These are phyloP conservation scores for Trichoderma sp. DNA, from an alignment of 2,329 filamentous ascomycete genomes.

Conservation along the genomic window DNA sequence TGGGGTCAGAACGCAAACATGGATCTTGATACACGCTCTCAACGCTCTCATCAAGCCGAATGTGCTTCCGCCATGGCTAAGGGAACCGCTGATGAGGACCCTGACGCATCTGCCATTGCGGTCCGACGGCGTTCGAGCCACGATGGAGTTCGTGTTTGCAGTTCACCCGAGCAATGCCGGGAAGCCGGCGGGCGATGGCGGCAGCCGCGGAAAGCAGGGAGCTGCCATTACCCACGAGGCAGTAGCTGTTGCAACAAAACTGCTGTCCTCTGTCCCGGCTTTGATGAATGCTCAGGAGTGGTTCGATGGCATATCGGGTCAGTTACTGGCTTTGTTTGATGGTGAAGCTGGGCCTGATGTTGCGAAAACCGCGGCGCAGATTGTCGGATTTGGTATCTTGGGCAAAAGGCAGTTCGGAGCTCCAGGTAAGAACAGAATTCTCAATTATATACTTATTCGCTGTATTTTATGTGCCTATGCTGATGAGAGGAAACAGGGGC, in stretches of 20 bases:
- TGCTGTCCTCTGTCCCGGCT: constrained; percentile 59
- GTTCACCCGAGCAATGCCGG: constrained; percentile 57
- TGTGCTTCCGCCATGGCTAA: constrained; percentile 58
- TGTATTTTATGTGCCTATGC: background rate
- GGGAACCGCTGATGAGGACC: constrained; percentile 51
- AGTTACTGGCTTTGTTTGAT: constrained; percentile 60
- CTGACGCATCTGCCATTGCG: constrained; percentile 61
- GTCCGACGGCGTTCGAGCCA: constrained; percentile 61
- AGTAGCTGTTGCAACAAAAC: constrained; percentile 57
- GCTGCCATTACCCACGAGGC: constrained; percentile 67
- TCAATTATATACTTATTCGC: background rate
- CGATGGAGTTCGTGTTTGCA: constrained; percentile 68
- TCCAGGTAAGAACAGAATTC: constrained; percentile 43
- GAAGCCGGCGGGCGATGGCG: constrained; percentile 38
- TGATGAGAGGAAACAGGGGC: constrained; percentile 36
- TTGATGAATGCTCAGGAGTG: constrained; percentile 54
- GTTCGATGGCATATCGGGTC: constrained; percentile 58
- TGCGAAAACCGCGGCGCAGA: constrained; percentile 36
- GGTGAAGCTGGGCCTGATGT: constrained; percentile 42
- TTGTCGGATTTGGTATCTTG: constrained; percentile 57
- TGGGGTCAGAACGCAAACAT: constrained; percentile 37
- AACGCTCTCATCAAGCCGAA: constrained; percentile 63
- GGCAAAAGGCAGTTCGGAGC: constrained; percentile 62
- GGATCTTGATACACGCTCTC: constrained; percentile 57
- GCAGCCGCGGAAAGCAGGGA: constrained; percentile 51